Percentiles rank a stretch among this genome's conserved stretches.
Conservation (phyloP, 305 asterid species). For the Ilex paraguariensis region DNA sequence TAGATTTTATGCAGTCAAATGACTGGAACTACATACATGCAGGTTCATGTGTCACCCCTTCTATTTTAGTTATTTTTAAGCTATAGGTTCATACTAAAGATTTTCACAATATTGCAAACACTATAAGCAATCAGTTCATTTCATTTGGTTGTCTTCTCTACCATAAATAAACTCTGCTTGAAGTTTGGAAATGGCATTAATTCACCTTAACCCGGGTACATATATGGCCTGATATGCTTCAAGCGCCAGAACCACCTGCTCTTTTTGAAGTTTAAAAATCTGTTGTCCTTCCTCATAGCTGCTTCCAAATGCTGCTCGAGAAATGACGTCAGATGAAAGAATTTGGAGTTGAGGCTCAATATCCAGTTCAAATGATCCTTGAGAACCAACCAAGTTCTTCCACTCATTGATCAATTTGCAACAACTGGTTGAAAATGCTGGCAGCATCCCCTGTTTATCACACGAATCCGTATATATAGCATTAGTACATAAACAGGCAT, state of each 20-base stretch:
- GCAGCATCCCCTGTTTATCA: conserved; percentile 25
- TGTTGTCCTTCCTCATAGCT: conserved; percentile 26
- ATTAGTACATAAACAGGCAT: no score
- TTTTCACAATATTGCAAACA: no score
- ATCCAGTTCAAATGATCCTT: conserved; percentile 25
- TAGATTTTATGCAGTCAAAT: no score
- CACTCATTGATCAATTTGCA: conserved; percentile 21
- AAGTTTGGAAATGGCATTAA: neutral
- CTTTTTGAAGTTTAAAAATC: conserved; percentile 33
- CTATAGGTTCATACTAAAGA: no score
- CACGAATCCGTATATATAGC: no score
- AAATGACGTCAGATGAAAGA: conserved; percentile 29
- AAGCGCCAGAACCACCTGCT: conserved; percentile 14
- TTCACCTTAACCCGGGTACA: conserved; percentile 26
- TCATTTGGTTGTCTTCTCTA: no score
- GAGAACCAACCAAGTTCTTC: conserved; percentile 13
- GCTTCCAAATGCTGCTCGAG: conserved; percentile 31
- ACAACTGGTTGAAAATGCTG: conserved; percentile 22
- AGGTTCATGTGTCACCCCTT: no score
- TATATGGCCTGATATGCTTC: conserved; percentile 18
- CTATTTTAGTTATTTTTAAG: no score
- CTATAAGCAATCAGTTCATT: no score
- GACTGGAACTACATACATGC: no score
- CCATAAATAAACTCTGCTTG: no score
- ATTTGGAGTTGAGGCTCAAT: conserved; percentile 24